Percentiles rank a stretch among this genome's conserved stretches.
phyloP scores from a whole-genome alignment of 495 filamentous ascomycete species.

The Neurospora tetrasperma region DNA sequence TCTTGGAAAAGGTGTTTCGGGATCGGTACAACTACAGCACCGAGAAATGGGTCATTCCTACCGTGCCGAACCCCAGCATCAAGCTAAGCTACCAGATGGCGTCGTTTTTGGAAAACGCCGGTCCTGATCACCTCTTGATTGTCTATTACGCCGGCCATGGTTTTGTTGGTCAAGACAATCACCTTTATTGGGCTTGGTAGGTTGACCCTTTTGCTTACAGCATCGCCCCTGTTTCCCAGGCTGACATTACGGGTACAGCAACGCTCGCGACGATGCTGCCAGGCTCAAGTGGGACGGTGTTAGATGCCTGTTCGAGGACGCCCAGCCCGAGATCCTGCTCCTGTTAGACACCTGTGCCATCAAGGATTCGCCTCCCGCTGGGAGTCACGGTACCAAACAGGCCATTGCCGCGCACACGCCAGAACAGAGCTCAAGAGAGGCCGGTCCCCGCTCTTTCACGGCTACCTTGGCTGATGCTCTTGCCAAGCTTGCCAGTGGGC shows the following conservation, averaged over 20 bases:
- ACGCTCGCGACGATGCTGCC: conserved; percentile 29
- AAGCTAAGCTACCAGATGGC: conserved; percentile 44
- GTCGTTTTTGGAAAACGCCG: conserved; percentile 39
- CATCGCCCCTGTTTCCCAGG: not conserved
- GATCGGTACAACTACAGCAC: conserved; percentile 45
- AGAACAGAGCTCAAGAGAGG: conserved; percentile 35
- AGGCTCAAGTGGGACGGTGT: conserved; percentile 41
- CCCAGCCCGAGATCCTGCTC: conserved; percentile 39
- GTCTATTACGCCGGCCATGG: conserved; percentile 48
- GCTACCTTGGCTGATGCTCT: conserved; percentile 39
- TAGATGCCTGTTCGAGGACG: conserved; percentile 40
- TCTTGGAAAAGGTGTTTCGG: conserved; percentile 40
- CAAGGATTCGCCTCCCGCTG: conserved; percentile 30
- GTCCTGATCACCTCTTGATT: conserved; percentile 44
- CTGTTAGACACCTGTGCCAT: conserved; percentile 37
- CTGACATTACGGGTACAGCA: conserved; percentile 22
- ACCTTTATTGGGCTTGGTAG: conserved; percentile 48
- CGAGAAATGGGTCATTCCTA: conserved; percentile 42
- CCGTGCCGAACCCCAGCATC: conserved; percentile 38
- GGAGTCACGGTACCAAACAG: conserved; percentile 42
- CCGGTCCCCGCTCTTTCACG: conserved; percentile 41
- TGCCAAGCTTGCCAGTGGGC: conserved; percentile 32
- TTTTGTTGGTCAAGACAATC: conserved; percentile 38
- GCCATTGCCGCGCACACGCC: conserved; percentile 43
- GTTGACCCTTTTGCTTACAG: conserved; percentile 11